Evolutionary conservation across 129 eudicot genomes (phyloP).

Genomic region (Arctium minus): DNA sequence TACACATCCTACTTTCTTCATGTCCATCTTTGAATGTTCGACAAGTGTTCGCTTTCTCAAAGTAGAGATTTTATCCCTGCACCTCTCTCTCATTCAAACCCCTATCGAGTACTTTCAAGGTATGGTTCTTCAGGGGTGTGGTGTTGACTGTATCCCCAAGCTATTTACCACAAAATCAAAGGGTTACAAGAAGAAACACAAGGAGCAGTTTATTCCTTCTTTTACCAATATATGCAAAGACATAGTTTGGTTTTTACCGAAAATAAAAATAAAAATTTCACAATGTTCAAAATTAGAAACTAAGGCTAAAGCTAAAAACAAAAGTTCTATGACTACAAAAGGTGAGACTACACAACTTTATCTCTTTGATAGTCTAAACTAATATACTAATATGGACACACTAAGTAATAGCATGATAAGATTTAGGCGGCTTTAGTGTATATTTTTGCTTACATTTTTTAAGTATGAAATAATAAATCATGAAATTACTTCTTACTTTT

Average conservation of each 20-base stretch:
- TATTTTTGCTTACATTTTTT: neutral
- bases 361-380: neutral
- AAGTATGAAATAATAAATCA: neutral
- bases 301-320: neutral
- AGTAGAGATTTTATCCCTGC: neutral
- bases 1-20: neutral
- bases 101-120: neutral
- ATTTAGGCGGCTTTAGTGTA: neutral
- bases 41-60: neutral
- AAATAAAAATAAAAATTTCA: neutral
- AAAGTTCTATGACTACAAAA: neutral
- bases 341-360: neutral
- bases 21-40: neutral
- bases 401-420: neutral
- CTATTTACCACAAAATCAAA: neutral
- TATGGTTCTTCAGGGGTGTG: neutral
- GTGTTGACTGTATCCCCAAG: neutral
- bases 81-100: neutral
- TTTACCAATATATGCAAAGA: neutral
- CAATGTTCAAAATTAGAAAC: neutral
- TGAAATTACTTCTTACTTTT: neutral
- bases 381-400: neutral
- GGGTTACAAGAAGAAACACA: neutral
- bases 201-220: neutral
- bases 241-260: too few relatives aligned